Conservation (phyloP, 345 rosid species). For the Pugionium dolabratum region DNA sequence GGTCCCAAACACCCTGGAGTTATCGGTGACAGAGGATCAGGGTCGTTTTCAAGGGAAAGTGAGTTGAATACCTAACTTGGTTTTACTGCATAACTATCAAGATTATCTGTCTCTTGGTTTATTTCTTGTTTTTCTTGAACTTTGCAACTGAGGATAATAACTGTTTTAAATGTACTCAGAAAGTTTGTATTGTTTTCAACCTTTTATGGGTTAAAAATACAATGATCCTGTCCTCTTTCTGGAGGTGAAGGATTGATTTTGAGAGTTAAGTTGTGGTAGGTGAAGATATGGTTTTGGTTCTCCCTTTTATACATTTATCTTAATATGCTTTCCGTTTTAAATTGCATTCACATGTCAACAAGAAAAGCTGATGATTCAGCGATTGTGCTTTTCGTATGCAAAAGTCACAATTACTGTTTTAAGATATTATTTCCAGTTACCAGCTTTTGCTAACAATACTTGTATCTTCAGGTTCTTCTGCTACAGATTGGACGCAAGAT, state of each 20-base stretch:
- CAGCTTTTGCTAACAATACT: slow-evolving; percentile 1
- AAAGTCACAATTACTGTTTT: neutral
- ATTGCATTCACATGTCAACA: neutral
- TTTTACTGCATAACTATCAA: neutral
- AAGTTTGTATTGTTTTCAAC: neutral
- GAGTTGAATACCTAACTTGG: slow-evolving; percentile 43
- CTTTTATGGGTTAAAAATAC: no score
- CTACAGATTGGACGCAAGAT: slow-evolving; percentile 84
- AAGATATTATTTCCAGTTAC: neutral
- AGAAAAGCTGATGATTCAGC: neutral
- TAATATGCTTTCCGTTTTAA: no score
- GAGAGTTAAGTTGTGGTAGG: neutral
- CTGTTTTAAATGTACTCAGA: neutral
- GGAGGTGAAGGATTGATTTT: neutral
- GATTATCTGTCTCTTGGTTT: neutral
- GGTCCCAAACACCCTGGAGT: slow-evolving; percentile 95
- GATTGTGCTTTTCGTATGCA: neutral
- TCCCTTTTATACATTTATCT: no score
- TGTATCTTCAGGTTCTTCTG: slow-evolving; percentile 75
- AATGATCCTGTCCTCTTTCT: neutral
- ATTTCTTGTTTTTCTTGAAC: neutral
- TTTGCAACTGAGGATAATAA: neutral
- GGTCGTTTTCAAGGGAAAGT: slow-evolving; percentile 98
- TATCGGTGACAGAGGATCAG: slow-evolving; percentile 92
- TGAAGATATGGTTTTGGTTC: neutral